Base-by-base conservation (phyloP, 345 rosid species). In the Euclidium syriacum region DNA sequence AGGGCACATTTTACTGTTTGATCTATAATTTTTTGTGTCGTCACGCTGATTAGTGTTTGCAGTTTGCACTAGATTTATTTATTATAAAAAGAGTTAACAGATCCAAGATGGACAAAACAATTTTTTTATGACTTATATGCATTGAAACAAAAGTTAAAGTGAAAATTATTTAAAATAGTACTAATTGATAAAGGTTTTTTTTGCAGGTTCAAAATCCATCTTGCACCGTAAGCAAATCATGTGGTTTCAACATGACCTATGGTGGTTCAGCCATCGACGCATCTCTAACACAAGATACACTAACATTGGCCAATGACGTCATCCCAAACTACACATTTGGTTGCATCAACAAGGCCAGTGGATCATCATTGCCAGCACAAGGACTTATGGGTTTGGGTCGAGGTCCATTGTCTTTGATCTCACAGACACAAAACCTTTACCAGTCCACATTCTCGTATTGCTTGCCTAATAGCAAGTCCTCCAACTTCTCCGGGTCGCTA, bases 351-450 rank as follows among this genome's bases (percentile, higher is more conserved):
- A 78, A 77, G 24, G 59, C 87, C 69, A 64, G 87, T 0, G 97
- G 99, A 62, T 75, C 69, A 68, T 84, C 97, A 1, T 24, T 80
- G 11, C 97, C 97, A 10, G 82, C 92, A 0, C 99, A 94, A 68
- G 99, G 99, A 4, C 83, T 94, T 0, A 48, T 90, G 72, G 99
- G 99, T 7, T 61, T 90, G 6, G 92, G 96, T 17, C 83, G 99
- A 32, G 99, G 99, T 40, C 85, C 97, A 5, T 53, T 90, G 12
- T 94, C 99, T 1, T 64, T 94, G 12, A 42, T 85, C 53, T 84
- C 96, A 2, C 99, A 94, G 59, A 73, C 97, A 70, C 86, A 84
- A 67, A 68, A 42, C 58, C 74, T 90, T 2, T 94, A 87, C 68
- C 62, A 73, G 39, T 83, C 92, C 14, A 87, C 96, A 1, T 94